phyloP scores from a whole-genome alignment of 805 yeast species.

The Wickerhamomyces pijperi region DNA sequence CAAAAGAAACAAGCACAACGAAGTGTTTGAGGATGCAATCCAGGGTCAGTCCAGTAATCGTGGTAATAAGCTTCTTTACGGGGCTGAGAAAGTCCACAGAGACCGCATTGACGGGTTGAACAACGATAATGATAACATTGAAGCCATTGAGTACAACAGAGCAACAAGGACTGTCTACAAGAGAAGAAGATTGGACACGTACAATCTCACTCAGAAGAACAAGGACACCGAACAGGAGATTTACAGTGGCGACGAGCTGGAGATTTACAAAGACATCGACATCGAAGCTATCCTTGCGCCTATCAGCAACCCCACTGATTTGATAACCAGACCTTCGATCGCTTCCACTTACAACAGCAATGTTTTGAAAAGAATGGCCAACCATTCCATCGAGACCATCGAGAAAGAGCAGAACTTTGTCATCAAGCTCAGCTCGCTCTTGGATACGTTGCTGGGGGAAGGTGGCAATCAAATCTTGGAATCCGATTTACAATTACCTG shows the following conservation, averaged over 20 bases:
- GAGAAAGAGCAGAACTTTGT: slow-evolving; percentile 74
- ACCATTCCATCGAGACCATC: slow-evolving; percentile 64
- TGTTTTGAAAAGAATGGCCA: slow-evolving; percentile 50
- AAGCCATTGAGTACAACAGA: slow-evolving; percentile 19
- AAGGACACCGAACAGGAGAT: slow-evolving; percentile 19
- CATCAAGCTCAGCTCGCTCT: slow-evolving; percentile 55
- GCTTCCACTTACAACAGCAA: slow-evolving; percentile 51
- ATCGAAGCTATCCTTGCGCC: slow-evolving; percentile 61
- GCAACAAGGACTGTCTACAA: slow-evolving; percentile 21
- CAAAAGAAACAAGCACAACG: slow-evolving; percentile 2
- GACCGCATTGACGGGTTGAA: slow-evolving; percentile 26
- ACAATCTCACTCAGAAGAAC: neutral
- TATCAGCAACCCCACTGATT: slow-evolving; percentile 68
- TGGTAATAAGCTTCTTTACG: slow-evolving; percentile 45
- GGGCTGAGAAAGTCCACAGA: slow-evolving; percentile 35
- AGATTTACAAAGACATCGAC: slow-evolving; percentile 38
- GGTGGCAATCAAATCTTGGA: slow-evolving; percentile 62
- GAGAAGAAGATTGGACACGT: slow-evolving; percentile 18
- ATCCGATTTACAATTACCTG: slow-evolving; percentile 52
- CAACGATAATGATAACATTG: slow-evolving; percentile 16
- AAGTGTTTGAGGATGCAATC: slow-evolving; percentile 8
- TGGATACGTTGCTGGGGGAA: slow-evolving; percentile 80
- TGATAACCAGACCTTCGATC: slow-evolving; percentile 60
- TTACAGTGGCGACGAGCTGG: slow-evolving; percentile 26
- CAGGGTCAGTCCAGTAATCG: slow-evolving; percentile 35